phyloP scores from a whole-genome alignment of 768 basidiomycete genomes.

The Hypholoma fasciculare region DNA sequence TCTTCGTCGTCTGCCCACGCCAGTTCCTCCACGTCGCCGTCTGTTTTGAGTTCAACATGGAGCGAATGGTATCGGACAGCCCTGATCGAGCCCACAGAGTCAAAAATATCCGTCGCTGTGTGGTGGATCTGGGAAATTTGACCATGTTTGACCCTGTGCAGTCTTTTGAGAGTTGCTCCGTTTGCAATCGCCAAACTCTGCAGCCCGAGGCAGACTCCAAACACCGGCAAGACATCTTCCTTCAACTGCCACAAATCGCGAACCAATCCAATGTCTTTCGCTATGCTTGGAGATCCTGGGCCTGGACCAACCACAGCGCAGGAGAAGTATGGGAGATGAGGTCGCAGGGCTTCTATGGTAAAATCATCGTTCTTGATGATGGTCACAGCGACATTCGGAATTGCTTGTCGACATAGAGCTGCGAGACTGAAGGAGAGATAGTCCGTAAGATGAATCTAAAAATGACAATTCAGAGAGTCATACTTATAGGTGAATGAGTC shows the following conservation, averaged over 20 bases:
- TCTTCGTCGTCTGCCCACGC: slow-evolving; percentile 76
- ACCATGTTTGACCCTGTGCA: slow-evolving; percentile 76
- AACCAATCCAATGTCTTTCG: slow-evolving; percentile 67
- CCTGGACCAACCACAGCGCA: slow-evolving; percentile 79
- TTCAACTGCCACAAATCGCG: slow-evolving; percentile 68
- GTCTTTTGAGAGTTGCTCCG: slow-evolving; percentile 59
- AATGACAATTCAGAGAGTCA: slow-evolving; percentile 24
- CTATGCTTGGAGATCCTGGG: slow-evolving; percentile 71
- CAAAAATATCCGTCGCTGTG: slow-evolving; percentile 57
- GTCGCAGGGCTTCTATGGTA: slow-evolving; percentile 46
- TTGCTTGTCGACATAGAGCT: slow-evolving; percentile 62
- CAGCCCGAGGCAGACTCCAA: slow-evolving; percentile 82
- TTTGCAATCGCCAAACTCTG: slow-evolving; percentile 72
- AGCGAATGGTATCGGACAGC: slow-evolving; percentile 85
- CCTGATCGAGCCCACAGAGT: slow-evolving; percentile 48
- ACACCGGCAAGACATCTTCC: slow-evolving; percentile 62
- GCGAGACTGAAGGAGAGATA: slow-evolving; percentile 54
- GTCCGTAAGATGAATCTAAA: not conserved
- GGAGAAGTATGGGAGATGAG: slow-evolving; percentile 60
- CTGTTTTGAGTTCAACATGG: slow-evolving; percentile 49
- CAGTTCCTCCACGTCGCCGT: slow-evolving; percentile 57
- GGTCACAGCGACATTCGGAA: slow-evolving; percentile 60
- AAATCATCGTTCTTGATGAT: slow-evolving; percentile 76
- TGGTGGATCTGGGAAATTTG: slow-evolving; percentile 70
- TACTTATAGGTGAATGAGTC: slow-evolving; percentile 91